Percentiles rank a stretch among this genome's conserved stretches.
These are phyloP conservation scores for Candida pseudoviswanathii DNA, from an alignment of 1,139 yeast genomes.

Conservation along the genomic window DNA sequence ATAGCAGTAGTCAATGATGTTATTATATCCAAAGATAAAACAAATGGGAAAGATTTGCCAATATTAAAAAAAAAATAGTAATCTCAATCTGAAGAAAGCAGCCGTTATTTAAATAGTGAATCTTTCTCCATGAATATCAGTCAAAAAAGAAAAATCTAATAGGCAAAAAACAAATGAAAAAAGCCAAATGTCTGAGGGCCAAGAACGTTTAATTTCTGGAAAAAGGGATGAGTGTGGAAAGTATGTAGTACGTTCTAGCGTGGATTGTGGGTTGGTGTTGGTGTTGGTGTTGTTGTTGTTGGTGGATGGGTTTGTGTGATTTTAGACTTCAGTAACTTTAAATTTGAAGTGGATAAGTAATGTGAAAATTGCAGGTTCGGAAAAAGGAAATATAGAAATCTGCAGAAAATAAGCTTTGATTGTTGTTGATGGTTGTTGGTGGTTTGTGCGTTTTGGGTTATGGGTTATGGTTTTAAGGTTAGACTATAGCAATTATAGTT, in stretches of 20 bases:
- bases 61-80: not conserved
- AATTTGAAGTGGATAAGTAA: not conserved
- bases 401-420: not conserved
- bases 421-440: not conserved
- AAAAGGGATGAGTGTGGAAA: not conserved
- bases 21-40: too few species aligned
- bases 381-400: not conserved
- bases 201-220: not conserved
- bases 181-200: not conserved
- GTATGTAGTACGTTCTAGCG: not conserved
- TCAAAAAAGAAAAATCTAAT: not conserved
- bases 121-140: not conserved
- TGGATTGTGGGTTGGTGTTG: not conserved
- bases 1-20: too few species aligned
- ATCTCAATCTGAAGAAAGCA: not conserved
- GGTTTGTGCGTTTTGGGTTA: not conserved
- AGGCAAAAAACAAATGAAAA: not conserved
- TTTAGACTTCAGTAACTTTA: conserved; percentile 1
- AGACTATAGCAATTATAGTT: not conserved
- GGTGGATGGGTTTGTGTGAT: too few species aligned
- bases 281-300: too few species aligned
- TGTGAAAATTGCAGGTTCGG: not conserved
- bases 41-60: not conserved
- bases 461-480: not conserved
- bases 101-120: not conserved